These are phyloP conservation scores for Pythium rhizo-oryzae DNA, from an alignment of 352 stramenopile genomes.

Conservation along the genomic window DNA sequence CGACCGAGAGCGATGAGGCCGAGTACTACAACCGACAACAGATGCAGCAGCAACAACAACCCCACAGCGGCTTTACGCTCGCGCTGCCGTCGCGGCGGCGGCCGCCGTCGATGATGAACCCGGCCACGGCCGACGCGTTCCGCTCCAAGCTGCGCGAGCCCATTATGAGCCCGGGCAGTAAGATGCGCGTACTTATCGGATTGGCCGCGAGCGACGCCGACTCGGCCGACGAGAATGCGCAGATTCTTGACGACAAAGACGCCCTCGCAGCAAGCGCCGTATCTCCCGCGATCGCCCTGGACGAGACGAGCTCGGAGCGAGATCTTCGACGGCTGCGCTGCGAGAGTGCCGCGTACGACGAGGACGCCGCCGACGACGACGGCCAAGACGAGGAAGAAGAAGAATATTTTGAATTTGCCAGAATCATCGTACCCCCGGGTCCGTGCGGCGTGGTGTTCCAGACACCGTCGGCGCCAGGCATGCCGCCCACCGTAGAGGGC, in stretches of 20 bases:
- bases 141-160: constrained; percentile 69
- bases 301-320: constrained; percentile 13
- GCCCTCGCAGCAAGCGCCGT: not conserved
- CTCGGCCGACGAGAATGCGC: constrained; percentile 20
- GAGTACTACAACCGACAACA: constrained; percentile 30
- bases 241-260: not conserved
- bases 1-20: constrained; percentile 31
- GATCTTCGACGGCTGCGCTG: constrained; percentile 21
- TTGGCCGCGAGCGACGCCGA: constrained; percentile 7
- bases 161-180: constrained; percentile 68
- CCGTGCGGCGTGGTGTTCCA: constrained; percentile 76
- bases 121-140: constrained; percentile 67
- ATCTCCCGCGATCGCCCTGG: not conserved
- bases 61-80: not conserved
- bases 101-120: constrained; percentile 40
- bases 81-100: constrained; percentile 13
- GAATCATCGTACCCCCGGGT: constrained; percentile 74
- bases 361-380: constrained; percentile 16
- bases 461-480: constrained; percentile 34
- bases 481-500: constrained; percentile 65
- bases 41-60: not conserved
- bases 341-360: constrained; percentile 23
- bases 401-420: constrained; percentile 74
- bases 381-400: constrained; percentile 29
- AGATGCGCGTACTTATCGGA: constrained; percentile 57